Evolutionary conservation across 1,139 yeast species (phyloP).

Genomic region (Geotrichum restrictum): DNA sequence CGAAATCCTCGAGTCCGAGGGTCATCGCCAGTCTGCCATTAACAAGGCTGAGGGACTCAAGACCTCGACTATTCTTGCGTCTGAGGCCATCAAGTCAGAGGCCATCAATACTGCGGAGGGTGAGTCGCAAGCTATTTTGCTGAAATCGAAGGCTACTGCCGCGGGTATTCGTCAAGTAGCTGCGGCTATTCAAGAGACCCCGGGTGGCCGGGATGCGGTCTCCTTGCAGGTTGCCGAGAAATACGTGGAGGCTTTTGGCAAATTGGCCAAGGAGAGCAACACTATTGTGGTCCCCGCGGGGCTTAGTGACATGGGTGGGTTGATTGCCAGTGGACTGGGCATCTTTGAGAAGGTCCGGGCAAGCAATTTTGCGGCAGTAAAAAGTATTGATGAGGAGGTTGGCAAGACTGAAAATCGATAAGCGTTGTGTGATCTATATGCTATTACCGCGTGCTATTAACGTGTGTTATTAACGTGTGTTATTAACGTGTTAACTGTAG

Average conservation of each 20-base stretch:
- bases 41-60: constrained; percentile 81
- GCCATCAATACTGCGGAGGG: constrained; percentile 62
- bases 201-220: constrained; percentile 74
- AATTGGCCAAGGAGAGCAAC: constrained; percentile 76
- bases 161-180: constrained; percentile 64
- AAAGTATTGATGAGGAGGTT: background rate
- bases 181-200: constrained; percentile 60
- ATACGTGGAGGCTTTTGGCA: constrained; percentile 76
- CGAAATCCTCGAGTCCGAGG: constrained; percentile 81
- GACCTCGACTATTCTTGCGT: constrained; percentile 80
- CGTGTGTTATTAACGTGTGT: no score
- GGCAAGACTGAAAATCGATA: background rate
- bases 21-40: constrained; percentile 71
- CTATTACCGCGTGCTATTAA: no score
- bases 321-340: constrained; percentile 74
- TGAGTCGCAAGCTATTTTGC: constrained; percentile 65
- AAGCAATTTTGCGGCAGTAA: background rate
- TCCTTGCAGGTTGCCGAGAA: constrained; percentile 77
- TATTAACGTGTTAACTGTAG: no score
- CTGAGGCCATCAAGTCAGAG: constrained; percentile 71
- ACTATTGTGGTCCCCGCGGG: constrained; percentile 75
- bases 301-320: constrained; percentile 66
- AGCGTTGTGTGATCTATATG: no score
- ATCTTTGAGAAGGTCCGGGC: constrained; percentile 49
- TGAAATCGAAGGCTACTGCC: constrained; percentile 72